Evolutionary conservation across 331 rosid genomes (phyloP), one percentile per base, ranked within the genome.

Genomic region (Malus hybrid): DNA sequence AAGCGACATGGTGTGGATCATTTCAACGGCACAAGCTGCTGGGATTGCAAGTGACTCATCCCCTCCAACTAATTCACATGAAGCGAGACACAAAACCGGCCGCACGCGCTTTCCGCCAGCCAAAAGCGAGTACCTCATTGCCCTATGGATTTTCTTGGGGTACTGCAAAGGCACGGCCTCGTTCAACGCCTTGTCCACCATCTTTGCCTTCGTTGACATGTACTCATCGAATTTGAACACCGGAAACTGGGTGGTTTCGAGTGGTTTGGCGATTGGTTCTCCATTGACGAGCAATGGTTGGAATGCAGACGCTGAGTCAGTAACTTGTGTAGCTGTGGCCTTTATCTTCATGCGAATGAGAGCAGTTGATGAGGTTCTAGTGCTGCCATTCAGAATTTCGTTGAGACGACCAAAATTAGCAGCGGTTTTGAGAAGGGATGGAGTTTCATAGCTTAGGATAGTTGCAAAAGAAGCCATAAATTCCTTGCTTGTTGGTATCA

Each of bases 61-160:
- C 44, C 86, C 88, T 76, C 89, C 86, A 5, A 82, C 85, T 3
- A 80, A 32, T 55, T 77, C 86, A 63, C 86, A 85, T 0, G 85
- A 61, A 27, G 89, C 83, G 5, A 85, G 36, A 29, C 83, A 85
- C 16, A 83, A 24, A 39, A 82, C n/a, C 1, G 83, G 83, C 14
- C 86, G 72, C 14, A 85, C 68, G 18, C 86, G 74, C 69, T 85
- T 80, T 33, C 77, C 85, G 0, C 78, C 42, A 0, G 65, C 67
- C 20, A 82, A 61, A 59, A 80, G 84, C 5, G 86, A 74, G 65
- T 85, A 82, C 31, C 84, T 74, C 86, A 82, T 82, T 27, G 89
- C 89, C 59, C 79, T 73, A 7, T 65, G 75, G 70, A 82, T 76
- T 57, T 57, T 57, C 27, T 42, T 24, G 19, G 83, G 46, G 55